These are phyloP conservation scores for Yamagishiella unicocca DNA, from an alignment of 139 green algal genomes.

Conservation along the genomic window DNA sequence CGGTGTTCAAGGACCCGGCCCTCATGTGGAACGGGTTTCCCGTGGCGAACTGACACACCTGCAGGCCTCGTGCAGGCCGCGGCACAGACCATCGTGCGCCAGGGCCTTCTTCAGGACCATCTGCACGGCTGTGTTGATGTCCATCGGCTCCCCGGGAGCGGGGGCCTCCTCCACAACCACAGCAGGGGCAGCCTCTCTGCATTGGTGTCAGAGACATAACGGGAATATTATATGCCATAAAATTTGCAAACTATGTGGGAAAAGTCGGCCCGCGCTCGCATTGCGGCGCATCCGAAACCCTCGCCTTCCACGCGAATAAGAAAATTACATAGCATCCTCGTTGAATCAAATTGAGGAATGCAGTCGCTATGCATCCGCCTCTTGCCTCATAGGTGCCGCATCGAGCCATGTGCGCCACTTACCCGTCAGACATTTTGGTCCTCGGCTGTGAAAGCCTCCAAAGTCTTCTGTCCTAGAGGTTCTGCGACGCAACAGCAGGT, in stretches of 20 bases:
- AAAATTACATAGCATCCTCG: too few relatives aligned
- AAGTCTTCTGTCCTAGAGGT: conserved; percentile 62
- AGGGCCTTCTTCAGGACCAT: conserved; percentile 98
- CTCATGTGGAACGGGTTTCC: too few relatives aligned
- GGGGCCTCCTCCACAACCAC: conserved; percentile 68
- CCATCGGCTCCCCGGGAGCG: conserved; percentile 94
- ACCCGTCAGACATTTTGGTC: conserved; percentile 66
- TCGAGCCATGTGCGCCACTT: too few relatives aligned
- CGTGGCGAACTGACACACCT: too few relatives aligned
- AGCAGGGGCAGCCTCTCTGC: conserved; percentile 74
- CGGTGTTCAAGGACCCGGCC: too few relatives aligned
- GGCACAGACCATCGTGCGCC: conserved; percentile 94
- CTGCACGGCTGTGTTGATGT: conserved; percentile 96
- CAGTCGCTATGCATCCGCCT: too few relatives aligned
- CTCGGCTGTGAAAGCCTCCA: conserved; percentile 61
- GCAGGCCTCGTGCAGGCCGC: conserved; percentile 94
- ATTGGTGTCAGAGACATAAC: neutral
- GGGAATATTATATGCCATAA: too few relatives aligned
- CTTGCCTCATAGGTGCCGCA: too few relatives aligned
- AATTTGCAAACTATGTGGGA: too few relatives aligned
- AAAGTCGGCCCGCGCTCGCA: too few relatives aligned
- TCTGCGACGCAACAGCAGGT: neutral
- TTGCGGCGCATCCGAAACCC: neutral
- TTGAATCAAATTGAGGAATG: too few relatives aligned
- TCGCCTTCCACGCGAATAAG: neutral